A percentile compares a stretch with the other conserved stretches of the same genome.
Conservation (phyloP, 306 rosid species). For the Fagus sylvatica region DNA sequence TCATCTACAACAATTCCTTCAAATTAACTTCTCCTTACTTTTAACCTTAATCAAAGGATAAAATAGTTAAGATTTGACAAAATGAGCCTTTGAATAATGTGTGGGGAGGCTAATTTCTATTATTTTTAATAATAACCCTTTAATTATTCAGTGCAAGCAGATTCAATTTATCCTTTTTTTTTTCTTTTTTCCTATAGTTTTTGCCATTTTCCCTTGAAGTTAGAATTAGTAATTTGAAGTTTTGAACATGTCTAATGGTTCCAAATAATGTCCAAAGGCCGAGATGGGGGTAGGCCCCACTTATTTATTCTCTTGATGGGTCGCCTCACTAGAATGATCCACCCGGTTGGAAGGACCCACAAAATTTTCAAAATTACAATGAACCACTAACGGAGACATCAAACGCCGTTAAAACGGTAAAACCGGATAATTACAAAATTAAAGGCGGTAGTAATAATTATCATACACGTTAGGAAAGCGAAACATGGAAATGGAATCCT, state of each 20-base stretch:
- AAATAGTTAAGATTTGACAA: no score
- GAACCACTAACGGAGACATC: not conserved
- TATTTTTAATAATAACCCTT: no score
- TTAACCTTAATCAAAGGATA: no score
- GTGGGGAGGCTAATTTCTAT: no score
- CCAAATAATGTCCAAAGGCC: constrained; percentile 4
- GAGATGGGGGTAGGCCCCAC: constrained; percentile 1
- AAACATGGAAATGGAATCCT: not conserved
- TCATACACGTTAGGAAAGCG: not conserved
- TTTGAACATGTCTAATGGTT: not conserved
- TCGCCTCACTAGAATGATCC: not conserved
- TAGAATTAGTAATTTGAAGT: constrained; percentile 8
- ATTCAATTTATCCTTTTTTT: no score
- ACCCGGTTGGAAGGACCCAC: not conserved
- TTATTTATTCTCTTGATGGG: not conserved
- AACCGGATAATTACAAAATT: not conserved
- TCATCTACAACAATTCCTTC: no score
- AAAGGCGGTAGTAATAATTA: not conserved
- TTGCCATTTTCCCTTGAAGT: no score
- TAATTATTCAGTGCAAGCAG: no score
- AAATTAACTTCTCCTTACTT: no score
- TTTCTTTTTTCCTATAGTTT: no score
- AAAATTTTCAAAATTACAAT: not conserved
- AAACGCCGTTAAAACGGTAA: not conserved
- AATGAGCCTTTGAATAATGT: no score